Percentiles rank a stretch among this genome's conserved stretches.
These are phyloP conservation scores for Simplicillium sp. DNA, from an alignment of 2,329 filamentous ascomycete species.

Conservation along the genomic window DNA sequence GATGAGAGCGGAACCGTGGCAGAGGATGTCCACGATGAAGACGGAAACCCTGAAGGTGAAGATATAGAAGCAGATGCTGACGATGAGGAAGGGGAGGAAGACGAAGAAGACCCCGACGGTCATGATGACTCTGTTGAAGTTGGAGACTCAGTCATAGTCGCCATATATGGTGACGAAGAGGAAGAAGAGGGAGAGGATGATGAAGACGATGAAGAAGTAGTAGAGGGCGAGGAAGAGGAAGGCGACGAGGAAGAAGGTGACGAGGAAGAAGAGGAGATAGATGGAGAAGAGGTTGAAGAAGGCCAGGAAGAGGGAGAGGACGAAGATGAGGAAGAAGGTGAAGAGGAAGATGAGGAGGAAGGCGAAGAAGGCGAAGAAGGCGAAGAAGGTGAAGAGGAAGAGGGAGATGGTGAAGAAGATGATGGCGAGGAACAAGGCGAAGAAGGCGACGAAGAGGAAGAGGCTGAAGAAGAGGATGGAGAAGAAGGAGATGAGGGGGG, in stretches of 20 bases:
- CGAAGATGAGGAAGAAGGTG: constrained; percentile 4
- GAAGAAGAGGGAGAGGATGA: constrained; percentile 1
- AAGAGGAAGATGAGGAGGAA: constrained; percentile 4
- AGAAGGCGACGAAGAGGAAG: constrained; percentile 5
- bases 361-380: constrained; percentile 7
- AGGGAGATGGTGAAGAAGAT: constrained; percentile 7
- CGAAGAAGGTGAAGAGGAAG: constrained; percentile 7
- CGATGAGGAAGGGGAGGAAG: constrained; percentile 14
- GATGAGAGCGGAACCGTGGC: constrained; percentile 10
- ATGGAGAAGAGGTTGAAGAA: constrained; percentile 6
- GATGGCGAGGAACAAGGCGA: constrained; percentile 6
- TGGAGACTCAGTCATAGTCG: constrained; percentile 2
- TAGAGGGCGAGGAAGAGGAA: constrained; percentile 2
- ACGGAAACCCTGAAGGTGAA: constrained; percentile 24
- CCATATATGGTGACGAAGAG: not conserved
- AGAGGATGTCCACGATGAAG: constrained; percentile 18
- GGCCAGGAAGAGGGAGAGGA: constrained; percentile 7
- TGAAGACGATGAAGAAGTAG: constrained; percentile 6
- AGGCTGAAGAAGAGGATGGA: constrained; percentile 7
- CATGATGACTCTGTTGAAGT: constrained; percentile 2
- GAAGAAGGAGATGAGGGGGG: constrained; percentile 6
- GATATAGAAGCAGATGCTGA: constrained; percentile 16
- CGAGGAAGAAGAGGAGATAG: constrained; percentile 11
- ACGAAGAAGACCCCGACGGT: constrained; percentile 4
- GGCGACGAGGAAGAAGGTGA: constrained; percentile 11